Conservation (phyloP, 1,139 yeast genomes). For the Pneumocystis wakefieldiae region DNA sequence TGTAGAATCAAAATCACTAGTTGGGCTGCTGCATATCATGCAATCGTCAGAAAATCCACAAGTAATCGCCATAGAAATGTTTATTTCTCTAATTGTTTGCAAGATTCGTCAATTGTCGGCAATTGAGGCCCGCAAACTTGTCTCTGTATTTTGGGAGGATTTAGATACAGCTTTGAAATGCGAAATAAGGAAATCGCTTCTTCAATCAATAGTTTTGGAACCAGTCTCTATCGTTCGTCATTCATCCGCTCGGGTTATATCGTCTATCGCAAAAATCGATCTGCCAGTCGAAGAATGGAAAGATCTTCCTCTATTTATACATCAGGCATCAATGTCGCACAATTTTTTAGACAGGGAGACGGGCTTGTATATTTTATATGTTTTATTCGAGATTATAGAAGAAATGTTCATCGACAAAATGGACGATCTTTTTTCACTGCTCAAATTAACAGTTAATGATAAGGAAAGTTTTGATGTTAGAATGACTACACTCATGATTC, state of each 20-base stretch:
- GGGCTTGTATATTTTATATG: slow-evolving; percentile 63
- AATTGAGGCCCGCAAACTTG: slow-evolving; percentile 83
- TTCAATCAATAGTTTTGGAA: slow-evolving; percentile 55
- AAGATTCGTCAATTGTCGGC: slow-evolving; percentile 73
- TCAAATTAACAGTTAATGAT: slow-evolving; percentile 44
- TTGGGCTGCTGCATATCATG: slow-evolving; percentile 68
- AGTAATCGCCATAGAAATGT: not conserved
- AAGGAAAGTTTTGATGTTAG: slow-evolving; percentile 53
- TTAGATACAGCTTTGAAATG: slow-evolving; percentile 33
- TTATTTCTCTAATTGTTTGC: slow-evolving; percentile 30
- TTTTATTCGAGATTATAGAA: slow-evolving; percentile 50
- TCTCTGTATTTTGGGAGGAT: slow-evolving; percentile 54
- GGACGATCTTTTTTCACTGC: slow-evolving; percentile 42
- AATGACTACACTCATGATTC: slow-evolving; percentile 67
- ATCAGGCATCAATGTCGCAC: slow-evolving; percentile 48
- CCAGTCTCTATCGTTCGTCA: slow-evolving; percentile 62
- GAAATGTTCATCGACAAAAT: slow-evolving; percentile 42
- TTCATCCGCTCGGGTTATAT: slow-evolving; percentile 74
- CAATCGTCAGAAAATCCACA: slow-evolving; percentile 29
- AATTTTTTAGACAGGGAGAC: slow-evolving; percentile 57
- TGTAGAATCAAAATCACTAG: slow-evolving; percentile 54
- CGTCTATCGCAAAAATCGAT: slow-evolving; percentile 71
- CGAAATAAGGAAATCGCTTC: slow-evolving; percentile 50
- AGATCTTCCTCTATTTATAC: slow-evolving; percentile 56
- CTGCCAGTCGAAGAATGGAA: slow-evolving; percentile 59